phyloP scores from a whole-genome alignment of 176 grass and related monocot genomes.

The Zea mays region DNA sequence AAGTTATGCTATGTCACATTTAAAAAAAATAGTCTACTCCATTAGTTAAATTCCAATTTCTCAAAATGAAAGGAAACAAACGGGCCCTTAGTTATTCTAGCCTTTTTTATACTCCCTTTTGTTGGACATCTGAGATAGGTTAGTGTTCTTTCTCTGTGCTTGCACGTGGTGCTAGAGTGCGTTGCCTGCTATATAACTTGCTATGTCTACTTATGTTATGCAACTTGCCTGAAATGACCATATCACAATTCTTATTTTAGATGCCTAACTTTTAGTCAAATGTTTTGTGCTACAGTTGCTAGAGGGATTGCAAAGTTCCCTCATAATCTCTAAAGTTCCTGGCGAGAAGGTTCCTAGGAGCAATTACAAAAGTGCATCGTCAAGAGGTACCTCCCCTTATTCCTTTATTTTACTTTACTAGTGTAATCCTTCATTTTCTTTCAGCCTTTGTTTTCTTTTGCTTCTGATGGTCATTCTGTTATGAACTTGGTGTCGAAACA shows the following conservation, averaged over 20 bases:
- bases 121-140: neutral
- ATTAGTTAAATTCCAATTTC: too few species aligned
- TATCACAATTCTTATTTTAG: neutral
- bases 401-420: neutral
- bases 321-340: constrained; percentile 74
- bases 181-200: neutral
- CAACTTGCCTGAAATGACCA: constrained; percentile 10
- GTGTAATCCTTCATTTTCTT: neutral
- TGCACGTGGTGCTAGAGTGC: neutral
- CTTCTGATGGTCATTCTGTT: constrained; percentile 14
- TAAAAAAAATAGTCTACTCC: too few species aligned
- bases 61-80: too few species aligned
- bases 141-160: neutral
- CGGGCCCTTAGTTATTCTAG: neutral
- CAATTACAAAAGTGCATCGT: constrained; percentile 49
- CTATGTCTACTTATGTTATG: neutral
- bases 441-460: neutral
- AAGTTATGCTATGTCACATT: too few species aligned
- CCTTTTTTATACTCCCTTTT: neutral
- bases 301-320: constrained; percentile 94
- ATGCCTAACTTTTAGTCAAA: constrained; percentile 27
- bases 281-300: constrained; percentile 58
- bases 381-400: constrained; percentile 54
- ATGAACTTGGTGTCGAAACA: constrained; percentile 34
- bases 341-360: constrained; percentile 68